Evolutionary conservation across 345 rosid species (phyloP).

Genomic region (Aquilaria sinensis): DNA sequence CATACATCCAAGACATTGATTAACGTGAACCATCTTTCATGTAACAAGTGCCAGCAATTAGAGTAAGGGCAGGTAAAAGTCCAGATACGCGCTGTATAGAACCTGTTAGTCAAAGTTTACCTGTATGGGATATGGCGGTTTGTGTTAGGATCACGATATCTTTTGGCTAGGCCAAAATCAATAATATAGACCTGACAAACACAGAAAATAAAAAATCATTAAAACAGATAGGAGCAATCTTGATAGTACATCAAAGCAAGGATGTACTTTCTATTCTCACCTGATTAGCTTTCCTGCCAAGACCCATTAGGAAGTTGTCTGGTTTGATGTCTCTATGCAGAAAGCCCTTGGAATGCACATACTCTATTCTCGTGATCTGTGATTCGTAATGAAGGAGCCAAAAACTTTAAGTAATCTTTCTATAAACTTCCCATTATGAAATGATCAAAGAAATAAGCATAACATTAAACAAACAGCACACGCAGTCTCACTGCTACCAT

Average conservation of each 20-base stretch:
- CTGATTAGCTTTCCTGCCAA: slow-evolving; percentile 70
- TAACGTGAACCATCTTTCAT: too few relatives aligned
- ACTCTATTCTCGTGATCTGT: slow-evolving; percentile 65
- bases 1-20: background rate
- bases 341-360: slow-evolving; percentile 57
- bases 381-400: background rate
- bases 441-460: background rate
- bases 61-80: background rate
- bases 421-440: background rate
- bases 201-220: background rate
- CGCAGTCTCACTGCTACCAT: background rate
- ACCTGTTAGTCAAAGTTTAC: slow-evolving; percentile 16
- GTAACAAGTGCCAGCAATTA: background rate
- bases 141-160: slow-evolving; percentile 55
- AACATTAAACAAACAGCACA: background rate
- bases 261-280: slow-evolving; percentile 15
- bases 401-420: too few relatives aligned
- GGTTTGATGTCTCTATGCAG: slow-evolving; percentile 76
- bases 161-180: slow-evolving; percentile 84
- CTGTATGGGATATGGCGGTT: slow-evolving; percentile 67
- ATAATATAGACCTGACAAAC: slow-evolving; percentile 49
- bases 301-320: slow-evolving; percentile 82
- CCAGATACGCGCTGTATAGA: background rate
- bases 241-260: background rate
- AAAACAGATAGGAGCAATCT: background rate